These are phyloP conservation scores for Bombardia bombarda DNA, from an alignment of 495 filamentous ascomycete species.

Conservation along the genomic window DNA sequence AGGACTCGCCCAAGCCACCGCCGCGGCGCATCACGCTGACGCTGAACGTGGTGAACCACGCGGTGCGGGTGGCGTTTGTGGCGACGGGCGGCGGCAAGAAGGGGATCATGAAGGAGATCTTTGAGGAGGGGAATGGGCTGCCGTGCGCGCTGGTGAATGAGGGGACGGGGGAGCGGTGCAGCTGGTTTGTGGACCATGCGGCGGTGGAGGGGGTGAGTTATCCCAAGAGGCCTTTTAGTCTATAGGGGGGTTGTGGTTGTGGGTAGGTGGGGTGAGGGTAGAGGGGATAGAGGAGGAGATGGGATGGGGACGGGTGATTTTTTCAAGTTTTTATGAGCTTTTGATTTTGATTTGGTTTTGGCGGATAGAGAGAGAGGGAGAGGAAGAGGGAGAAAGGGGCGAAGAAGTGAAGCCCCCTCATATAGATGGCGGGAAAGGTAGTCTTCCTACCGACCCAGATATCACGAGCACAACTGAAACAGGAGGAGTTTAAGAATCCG, in stretches of 20 bases:
- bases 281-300: not conserved
- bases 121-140: conserved; percentile 68
- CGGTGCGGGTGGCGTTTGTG: conserved; percentile 78
- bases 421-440: too few species aligned
- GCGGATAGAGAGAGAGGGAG: not conserved
- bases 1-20: conserved; percentile 91
- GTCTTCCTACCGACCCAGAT: too few species aligned
- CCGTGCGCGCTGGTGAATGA: conserved; percentile 85
- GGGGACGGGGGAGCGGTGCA: conserved; percentile 72
- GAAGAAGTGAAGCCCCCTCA: too few species aligned
- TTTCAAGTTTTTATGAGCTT: too few species aligned
- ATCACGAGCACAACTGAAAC: too few species aligned
- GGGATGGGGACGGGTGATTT: not conserved
- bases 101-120: conserved; percentile 85
- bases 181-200: conserved; percentile 85
- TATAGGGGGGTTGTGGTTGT: conserved; percentile 5
- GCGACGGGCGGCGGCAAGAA: conserved; percentile 85
- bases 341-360: too few species aligned
- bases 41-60: conserved; percentile 79
- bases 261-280: not conserved
- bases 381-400: not conserved
- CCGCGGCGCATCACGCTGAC: conserved; percentile 85
- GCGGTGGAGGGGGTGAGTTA: conserved; percentile 80
- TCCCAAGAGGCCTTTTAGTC: conserved; percentile 49
- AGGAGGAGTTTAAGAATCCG: too few species aligned